A percentile compares a stretch with the other conserved stretches of the same genome.
Evolutionary conservation across 768 basidiomycete species (phyloP).

Genomic region (Myochromella boudieri): DNA sequence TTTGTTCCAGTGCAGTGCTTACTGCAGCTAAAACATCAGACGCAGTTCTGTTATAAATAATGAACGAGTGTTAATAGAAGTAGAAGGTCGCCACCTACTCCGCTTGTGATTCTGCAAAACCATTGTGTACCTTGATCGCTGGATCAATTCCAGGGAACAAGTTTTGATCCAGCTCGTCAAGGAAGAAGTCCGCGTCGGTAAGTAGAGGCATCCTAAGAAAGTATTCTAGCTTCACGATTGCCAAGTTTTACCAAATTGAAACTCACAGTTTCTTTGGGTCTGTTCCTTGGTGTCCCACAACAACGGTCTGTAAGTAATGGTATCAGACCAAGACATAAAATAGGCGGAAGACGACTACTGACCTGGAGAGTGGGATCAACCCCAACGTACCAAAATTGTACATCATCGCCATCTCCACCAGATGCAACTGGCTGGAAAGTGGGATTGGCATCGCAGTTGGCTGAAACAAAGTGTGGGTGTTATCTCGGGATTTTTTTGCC

Average conservation of each 20-base stretch:
- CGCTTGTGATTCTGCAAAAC: conserved; percentile 46
- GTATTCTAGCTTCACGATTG: not conserved
- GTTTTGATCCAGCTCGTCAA: conserved; percentile 29
- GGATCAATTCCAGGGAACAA: conserved; percentile 51
- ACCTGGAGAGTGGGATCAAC: conserved; percentile 22
- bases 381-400: conserved; percentile 43
- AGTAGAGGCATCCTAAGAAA: conserved; percentile 25
- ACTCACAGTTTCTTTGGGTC: conserved; percentile 27
- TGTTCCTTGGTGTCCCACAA: conserved; percentile 21
- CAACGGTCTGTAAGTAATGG: conserved; percentile 15
- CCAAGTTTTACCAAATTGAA: not conserved
- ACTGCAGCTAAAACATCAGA: conserved; percentile 44
- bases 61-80: conserved; percentile 32
- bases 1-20: conserved; percentile 32
- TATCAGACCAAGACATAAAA: too few species aligned
- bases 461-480: conserved; percentile 18
- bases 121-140: conserved; percentile 44
- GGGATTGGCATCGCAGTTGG: conserved; percentile 46
- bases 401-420: conserved; percentile 44
- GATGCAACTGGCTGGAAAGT: conserved; percentile 42
- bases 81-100: conserved; percentile 27
- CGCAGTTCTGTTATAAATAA: conserved; percentile 31
- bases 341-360: too few species aligned
- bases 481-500: not conserved
- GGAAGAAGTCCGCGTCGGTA: conserved; percentile 42